phyloP scores from a whole-genome alignment of 2,329 filamentous ascomycete species.

The Aspergillus oerlinghausenensis region DNA sequence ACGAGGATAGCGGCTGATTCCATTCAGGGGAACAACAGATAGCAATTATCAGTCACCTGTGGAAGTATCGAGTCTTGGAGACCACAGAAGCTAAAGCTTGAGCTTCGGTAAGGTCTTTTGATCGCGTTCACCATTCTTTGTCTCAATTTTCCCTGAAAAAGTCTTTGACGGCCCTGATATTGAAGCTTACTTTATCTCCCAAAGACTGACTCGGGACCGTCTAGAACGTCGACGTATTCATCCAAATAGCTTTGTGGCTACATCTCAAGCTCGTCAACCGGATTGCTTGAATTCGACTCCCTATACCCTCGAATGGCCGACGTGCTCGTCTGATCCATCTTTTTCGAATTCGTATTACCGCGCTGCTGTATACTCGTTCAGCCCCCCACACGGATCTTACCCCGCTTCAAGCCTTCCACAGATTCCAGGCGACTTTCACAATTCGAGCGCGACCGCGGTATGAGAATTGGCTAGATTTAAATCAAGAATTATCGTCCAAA shows the following conservation, averaged over 20 bases:
- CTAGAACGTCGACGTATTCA: neutral
- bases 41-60: neutral
- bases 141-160: neutral
- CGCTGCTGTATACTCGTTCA: neutral
- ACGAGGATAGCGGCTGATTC: neutral
- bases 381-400: conserved; percentile 8
- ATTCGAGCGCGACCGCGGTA: conserved; percentile 2
- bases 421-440: conserved; percentile 3
- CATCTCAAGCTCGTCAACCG: neutral
- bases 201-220: neutral
- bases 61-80: neutral
- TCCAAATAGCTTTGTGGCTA: neutral
- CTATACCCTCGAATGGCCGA: neutral
- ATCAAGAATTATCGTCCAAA: neutral
- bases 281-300: neutral
- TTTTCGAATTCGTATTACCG: conserved; percentile 5
- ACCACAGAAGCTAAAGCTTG: neutral
- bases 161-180: neutral
- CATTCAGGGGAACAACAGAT: neutral
- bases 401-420: conserved; percentile 12
- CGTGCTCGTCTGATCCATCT: neutral
- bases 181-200: neutral
- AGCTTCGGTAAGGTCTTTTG: neutral
- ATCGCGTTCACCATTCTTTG: neutral
- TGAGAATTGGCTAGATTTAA: conserved; percentile 1